Evolutionary conservation across 306 rosid species (phyloP).

Genomic region (Lathyrus sativus): DNA sequence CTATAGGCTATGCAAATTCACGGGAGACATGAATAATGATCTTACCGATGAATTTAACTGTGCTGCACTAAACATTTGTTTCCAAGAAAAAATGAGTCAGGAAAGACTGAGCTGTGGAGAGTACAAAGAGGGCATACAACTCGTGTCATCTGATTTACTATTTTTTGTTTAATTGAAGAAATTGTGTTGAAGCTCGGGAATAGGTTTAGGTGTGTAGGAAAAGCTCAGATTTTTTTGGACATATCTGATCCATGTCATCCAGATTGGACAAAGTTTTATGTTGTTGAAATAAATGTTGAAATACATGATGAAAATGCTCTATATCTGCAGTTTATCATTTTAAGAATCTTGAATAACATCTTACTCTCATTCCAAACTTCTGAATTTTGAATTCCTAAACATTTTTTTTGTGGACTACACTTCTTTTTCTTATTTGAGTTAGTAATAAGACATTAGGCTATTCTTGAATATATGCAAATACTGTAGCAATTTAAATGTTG

Average conservation of each 20-base stretch:
- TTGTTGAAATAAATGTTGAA: not conserved
- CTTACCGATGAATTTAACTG: conserved; percentile 19
- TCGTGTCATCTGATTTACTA: not conserved
- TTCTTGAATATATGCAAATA: conserved; percentile 15
- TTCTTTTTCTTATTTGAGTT: conserved; percentile 10
- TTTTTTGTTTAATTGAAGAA: conserved; percentile 2
- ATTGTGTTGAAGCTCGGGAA: not conserved
- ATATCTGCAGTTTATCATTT: not conserved
- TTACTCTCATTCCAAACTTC: conserved; percentile 15
- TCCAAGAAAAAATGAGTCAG: conserved; percentile 4
- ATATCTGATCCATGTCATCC: not conserved
- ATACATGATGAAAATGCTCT: conserved; percentile 11
- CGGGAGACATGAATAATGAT: conserved; percentile 24
- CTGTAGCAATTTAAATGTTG: conserved; percentile 5
- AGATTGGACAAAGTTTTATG: too few relatives aligned
- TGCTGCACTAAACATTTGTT: conserved; percentile 6
- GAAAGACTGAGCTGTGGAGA: conserved; percentile 3
- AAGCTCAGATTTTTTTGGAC: conserved; percentile 1
- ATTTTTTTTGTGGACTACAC: conserved; percentile 2
- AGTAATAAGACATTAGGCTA: conserved; percentile 1
- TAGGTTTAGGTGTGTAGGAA: not conserved
- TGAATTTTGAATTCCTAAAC: conserved; percentile 22
- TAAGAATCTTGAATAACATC: not conserved
- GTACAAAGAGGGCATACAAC: conserved; percentile 15
- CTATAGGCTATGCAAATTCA: not conserved